Conservation (phyloP, 176 grass and related monocot species). For the Carex myosuroides region DNA sequence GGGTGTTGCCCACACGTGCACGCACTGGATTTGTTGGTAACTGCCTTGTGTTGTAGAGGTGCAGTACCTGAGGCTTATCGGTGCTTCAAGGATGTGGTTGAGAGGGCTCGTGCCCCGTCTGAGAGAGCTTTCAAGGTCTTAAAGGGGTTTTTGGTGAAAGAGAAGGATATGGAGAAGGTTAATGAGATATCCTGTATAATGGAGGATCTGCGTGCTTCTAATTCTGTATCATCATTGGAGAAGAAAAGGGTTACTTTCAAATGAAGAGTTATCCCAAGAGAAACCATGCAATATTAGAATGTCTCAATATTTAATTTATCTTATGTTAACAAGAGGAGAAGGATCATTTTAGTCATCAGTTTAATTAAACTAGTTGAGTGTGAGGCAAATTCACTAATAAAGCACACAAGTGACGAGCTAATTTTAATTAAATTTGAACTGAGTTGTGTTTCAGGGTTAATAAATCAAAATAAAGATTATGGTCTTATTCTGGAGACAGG, state of each 20-base stretch:
- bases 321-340: background rate
- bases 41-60: conserved; percentile 75
- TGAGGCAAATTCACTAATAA: too few relatives aligned
- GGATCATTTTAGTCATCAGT: background rate
- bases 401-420: too few relatives aligned
- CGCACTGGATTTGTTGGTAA: conserved; percentile 68
- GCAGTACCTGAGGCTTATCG: conserved; percentile 45
- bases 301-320: background rate
- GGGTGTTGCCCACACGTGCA: conserved; percentile 73
- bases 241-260: background rate
- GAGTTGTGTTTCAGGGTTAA: background rate
- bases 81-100: conserved; percentile 52
- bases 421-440: background rate
- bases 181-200: conserved; percentile 58
- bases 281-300: background rate
- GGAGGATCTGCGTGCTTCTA: conserved; percentile 23
- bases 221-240: background rate
- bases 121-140: conserved; percentile 68
- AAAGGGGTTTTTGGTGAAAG: conserved; percentile 47
- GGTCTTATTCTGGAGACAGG: background rate
- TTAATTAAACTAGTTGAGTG: too few relatives aligned
- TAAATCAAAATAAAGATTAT: background rate
- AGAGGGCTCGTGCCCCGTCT: conserved; percentile 50
- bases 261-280: background rate
- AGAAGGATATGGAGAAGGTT: conserved; percentile 44